A percentile compares a stretch with the other conserved stretches of the same genome.
phyloP scores from a whole-genome alignment of 129 eudicot species.

The Lonicera japonica region DNA sequence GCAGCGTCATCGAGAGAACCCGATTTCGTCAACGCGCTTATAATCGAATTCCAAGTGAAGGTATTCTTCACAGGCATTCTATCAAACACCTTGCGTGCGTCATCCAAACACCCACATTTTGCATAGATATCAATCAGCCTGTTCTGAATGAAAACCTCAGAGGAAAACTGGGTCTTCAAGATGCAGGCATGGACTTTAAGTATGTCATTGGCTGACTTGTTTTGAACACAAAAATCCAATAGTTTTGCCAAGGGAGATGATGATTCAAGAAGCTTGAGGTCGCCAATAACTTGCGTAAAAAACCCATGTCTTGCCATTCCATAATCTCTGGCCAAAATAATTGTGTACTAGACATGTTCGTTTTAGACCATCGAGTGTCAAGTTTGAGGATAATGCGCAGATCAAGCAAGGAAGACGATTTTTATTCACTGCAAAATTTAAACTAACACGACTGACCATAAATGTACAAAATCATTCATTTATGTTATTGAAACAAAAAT shows the following conservation, averaged over 20 bases:
- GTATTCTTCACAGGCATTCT: slow-evolving; percentile 28
- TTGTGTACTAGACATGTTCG: neutral
- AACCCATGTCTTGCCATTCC: slow-evolving; percentile 31
- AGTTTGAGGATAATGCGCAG: no score
- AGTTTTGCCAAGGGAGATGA: slow-evolving; percentile 32
- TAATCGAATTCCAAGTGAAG: slow-evolving; percentile 37
- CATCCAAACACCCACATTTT: slow-evolving; percentile 13
- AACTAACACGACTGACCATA: no score
- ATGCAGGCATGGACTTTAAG: slow-evolving; percentile 26
- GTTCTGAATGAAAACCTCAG: slow-evolving; percentile 30
- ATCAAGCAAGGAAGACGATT: no score
- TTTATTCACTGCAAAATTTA: no score
- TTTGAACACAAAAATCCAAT: slow-evolving; percentile 17
- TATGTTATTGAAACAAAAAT: no score
- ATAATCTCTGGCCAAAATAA: slow-evolving; percentile 1
- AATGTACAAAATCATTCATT: no score
- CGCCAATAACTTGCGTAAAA: slow-evolving; percentile 7
- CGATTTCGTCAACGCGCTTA: slow-evolving; percentile 16
- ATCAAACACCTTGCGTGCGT: slow-evolving; percentile 36
- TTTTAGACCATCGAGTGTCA: no score
- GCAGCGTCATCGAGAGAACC: slow-evolving; percentile 32
- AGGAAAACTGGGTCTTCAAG: slow-evolving; percentile 25
- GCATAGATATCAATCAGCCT: slow-evolving; percentile 30
- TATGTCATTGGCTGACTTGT: slow-evolving; percentile 23
- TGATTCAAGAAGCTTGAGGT: slow-evolving; percentile 22